Evolutionary conservation across 768 basidiomycete species (phyloP).

Genomic region (Hirschioporus abietinus): DNA sequence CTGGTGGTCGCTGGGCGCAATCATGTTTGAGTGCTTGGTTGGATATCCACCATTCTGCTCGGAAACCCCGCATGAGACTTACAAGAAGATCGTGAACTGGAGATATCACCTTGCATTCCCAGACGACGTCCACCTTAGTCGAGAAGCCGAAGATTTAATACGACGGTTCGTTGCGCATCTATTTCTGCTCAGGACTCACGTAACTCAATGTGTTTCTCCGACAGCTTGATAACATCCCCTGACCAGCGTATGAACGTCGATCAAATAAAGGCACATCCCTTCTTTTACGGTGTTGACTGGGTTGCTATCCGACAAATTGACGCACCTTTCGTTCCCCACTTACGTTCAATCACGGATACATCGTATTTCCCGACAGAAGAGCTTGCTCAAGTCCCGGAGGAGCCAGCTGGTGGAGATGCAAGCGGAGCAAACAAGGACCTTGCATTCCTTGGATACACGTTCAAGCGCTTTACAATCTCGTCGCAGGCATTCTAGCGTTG

Average conservation of each 20-base stretch:
- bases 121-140: constrained; percentile 88
- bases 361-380: constrained; percentile 99
- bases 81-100: constrained; percentile 98
- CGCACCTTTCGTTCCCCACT: constrained; percentile 92
- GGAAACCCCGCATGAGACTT: constrained; percentile 95
- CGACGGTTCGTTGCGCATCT: constrained; percentile 52
- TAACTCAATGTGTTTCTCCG: constrained; percentile 2
- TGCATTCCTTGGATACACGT: constrained; percentile 67
- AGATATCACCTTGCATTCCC: constrained; percentile 80
- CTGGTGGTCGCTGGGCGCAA: constrained; percentile 99
- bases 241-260: constrained; percentile 77
- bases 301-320: constrained; percentile 79
- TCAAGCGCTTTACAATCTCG: constrained; percentile 69
- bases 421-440: constrained; percentile 47
- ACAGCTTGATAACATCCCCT: constrained; percentile 76
- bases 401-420: constrained; percentile 33
- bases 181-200: constrained; percentile 1
- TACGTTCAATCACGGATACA: constrained; percentile 90
- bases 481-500: constrained; percentile 42
- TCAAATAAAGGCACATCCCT: constrained; percentile 86
- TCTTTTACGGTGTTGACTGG: constrained; percentile 98
- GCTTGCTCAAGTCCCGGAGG: constrained; percentile 66
- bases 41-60: constrained; percentile 98
- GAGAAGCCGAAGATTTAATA: constrained; percentile 88
- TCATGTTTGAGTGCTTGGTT: constrained; percentile 97